A percentile compares a stretch with the other conserved stretches of the same genome.
Evolutionary conservation across 2,329 filamentous ascomycete genomes (phyloP).

Genomic region (Apiospora sp.): DNA sequence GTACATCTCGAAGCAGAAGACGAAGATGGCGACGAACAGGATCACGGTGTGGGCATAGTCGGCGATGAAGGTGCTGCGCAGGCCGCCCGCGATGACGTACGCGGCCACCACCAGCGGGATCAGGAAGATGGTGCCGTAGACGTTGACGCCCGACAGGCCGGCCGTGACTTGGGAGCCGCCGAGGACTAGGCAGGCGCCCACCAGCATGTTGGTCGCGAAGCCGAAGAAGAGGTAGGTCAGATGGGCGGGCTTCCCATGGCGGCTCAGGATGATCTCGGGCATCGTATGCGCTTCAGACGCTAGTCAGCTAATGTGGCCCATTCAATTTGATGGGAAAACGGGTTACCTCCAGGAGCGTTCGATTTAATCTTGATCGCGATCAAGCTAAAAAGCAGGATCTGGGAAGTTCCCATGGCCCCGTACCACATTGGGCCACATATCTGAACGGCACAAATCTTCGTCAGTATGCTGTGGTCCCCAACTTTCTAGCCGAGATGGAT

Average conservation of each 20-base stretch:
- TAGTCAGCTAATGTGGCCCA: background rate
- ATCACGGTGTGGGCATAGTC: conserved; percentile 52
- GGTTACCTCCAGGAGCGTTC: conserved; percentile 49
- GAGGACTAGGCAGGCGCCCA: conserved; percentile 48
- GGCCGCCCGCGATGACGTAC: conserved; percentile 50
- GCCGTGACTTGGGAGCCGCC: conserved; percentile 48
- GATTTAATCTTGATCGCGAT: conserved; percentile 52
- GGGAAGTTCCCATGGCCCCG: conserved; percentile 47
- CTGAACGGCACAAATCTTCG: background rate
- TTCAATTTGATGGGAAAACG: conserved; percentile 40
- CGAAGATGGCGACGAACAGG: conserved; percentile 47
- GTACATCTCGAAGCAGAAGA: conserved; percentile 49
- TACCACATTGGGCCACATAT: conserved; percentile 53
- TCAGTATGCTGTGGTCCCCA: background rate
- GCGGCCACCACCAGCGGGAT: conserved; percentile 48
- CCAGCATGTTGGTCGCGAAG: conserved; percentile 50
- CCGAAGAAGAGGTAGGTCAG: conserved; percentile 50
- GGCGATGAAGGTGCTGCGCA: conserved; percentile 50
- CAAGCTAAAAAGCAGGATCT: conserved; percentile 50
- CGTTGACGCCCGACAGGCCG: conserved; percentile 50
- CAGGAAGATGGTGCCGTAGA: conserved; percentile 50
- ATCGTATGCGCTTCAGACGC: background rate
- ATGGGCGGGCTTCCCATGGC: conserved; percentile 48
- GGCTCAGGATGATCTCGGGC: conserved; percentile 47
- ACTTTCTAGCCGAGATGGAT: background rate